Evolutionary conservation across 2,329 filamentous ascomycete genomes (phyloP), one percentile per base, ranked within the genome.

Genomic region (Talaromyces sp.): DNA sequence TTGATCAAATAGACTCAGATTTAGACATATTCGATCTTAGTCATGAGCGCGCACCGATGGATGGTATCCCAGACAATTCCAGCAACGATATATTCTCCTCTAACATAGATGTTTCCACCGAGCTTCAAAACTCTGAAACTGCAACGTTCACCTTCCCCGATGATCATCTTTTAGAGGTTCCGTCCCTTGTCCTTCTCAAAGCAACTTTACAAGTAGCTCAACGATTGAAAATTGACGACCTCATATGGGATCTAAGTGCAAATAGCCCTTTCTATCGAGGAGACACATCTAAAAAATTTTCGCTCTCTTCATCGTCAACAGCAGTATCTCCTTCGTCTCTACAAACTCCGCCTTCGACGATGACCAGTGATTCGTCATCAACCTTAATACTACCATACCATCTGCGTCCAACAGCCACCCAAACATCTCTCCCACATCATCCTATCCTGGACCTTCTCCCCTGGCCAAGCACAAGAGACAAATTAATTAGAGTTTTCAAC

Each of bases 371-470:
- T 73, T 73, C 52, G 67, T 77, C 70, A 47, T 66, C 35, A 1
- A 11, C 73, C 9, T 69, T 76, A 13, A 75, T 80, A 56, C 74
- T 87, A 8, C 84, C 83, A 1, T 54, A 64, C 14, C 78, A 82
- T 43, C 83, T 85, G 75, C 81, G 78, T 37, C 86, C 86, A 13
- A 87, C 84, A 0, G 62, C 74, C 10, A 77, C 80, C 0, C 86
- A 87, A 70, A 70, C 79, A 9, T 68, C 77, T 2, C 74, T 85
- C 14, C 82, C 84, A 1, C 86, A 88, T 67, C 86, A 87, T 68
- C 85, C 86, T 1, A 65, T 86, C 13, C 72, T 88, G 11, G 86
- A 88, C 70, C 74, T 87, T 33, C 73, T 88, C 1, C 86, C 85
- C 0, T 88, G 85, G 86, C 84, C 86, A 1, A 75, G 71, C 19